These are phyloP conservation scores for Exophiala xenobiotica DNA, from an alignment of 2,329 filamentous ascomycete species.

Conservation along the genomic window DNA sequence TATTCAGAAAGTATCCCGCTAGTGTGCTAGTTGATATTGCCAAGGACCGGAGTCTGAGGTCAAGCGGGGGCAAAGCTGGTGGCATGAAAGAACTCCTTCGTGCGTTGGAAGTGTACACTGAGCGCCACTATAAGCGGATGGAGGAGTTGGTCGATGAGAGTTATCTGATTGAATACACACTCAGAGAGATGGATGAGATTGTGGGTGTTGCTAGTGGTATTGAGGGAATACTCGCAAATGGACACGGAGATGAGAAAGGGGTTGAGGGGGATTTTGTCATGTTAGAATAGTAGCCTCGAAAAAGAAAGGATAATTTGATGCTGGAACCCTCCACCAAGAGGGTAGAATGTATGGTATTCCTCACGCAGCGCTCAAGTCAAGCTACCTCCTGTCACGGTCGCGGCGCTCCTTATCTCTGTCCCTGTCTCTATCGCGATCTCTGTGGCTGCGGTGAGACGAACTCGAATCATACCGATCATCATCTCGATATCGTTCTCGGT, in stretches of 20 bases:
- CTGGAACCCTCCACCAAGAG: no score
- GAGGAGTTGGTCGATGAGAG: conserved; percentile 93
- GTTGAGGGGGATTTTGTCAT: conserved; percentile 19
- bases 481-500: conserved; percentile 36
- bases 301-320: conserved; percentile 19
- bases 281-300: conserved; percentile 6
- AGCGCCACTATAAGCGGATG: conserved; percentile 84
- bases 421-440: conserved; percentile 31
- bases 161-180: conserved; percentile 88
- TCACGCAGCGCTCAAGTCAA: background rate
- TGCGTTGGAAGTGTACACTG: conserved; percentile 85
- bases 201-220: conserved; percentile 38
- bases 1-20: conserved; percentile 79
- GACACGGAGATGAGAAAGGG: conserved; percentile 2
- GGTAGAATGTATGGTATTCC: background rate
- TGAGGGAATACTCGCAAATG: conserved; percentile 12
- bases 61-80: background rate
- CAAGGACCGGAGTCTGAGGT: conserved; percentile 27
- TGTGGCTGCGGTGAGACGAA: conserved; percentile 29
- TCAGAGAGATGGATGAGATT: conserved; percentile 85
- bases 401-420: conserved; percentile 26
- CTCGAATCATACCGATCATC: conserved; percentile 30
- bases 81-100: conserved; percentile 76
- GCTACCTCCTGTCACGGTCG: conserved; percentile 30
- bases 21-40: conserved; percentile 71